Evolutionary conservation across 169 alveolate species (phyloP), one percentile per base, ranked within the genome.

Genomic region (Eimeria brunetti): DNA sequence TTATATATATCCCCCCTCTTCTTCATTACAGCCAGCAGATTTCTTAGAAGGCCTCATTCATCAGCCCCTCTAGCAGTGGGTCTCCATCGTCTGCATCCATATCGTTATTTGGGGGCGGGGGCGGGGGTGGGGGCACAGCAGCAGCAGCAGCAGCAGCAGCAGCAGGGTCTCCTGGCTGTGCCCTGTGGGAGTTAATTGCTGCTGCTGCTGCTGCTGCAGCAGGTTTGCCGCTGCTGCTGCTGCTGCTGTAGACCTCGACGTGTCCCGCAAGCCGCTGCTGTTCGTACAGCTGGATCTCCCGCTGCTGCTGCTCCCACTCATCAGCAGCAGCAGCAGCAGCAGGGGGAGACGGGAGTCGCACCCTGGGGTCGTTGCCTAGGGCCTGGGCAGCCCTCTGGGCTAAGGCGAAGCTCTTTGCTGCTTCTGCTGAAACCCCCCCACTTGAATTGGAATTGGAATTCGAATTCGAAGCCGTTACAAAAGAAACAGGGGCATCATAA

Each of bases 51-150:
- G 91, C 91, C 62, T 85, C 91, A 71, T 85, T 85, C 91, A 85
- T 85, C 76, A 85, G 30, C 80, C 91, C 91, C 75, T 85, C 91
- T 0, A 85, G 60, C 78, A 85, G 60, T 8, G 91, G 91, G 69
- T 85, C 91, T 38, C 89, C 89, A 80, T 85, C 91, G 38, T 85
- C 91, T 38, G 67, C 91, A 51, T 85, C 91, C 91, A 85, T 85
- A 46, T 80, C 78, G 51, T 56, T 85, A 36, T 85, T 62, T 0
- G 67, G 90, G 4, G 67, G 90, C 0, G 51, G 73, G 2, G 89
- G 69, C 6, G 51, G 51, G 5, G 56, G 85, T 0, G 58, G 85
- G 8, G 85, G 85, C 20, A 69, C 58, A 38, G 38, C 30, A 24
- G 62, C 58, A 8, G 41, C 85, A 75, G 41, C 60, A 75, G 62